A percentile compares a stretch with the other conserved stretches of the same genome.
These are phyloP conservation scores for Hypoxylon sp. DNA, from an alignment of 2,329 filamentous ascomycete genomes.

Conservation along the genomic window DNA sequence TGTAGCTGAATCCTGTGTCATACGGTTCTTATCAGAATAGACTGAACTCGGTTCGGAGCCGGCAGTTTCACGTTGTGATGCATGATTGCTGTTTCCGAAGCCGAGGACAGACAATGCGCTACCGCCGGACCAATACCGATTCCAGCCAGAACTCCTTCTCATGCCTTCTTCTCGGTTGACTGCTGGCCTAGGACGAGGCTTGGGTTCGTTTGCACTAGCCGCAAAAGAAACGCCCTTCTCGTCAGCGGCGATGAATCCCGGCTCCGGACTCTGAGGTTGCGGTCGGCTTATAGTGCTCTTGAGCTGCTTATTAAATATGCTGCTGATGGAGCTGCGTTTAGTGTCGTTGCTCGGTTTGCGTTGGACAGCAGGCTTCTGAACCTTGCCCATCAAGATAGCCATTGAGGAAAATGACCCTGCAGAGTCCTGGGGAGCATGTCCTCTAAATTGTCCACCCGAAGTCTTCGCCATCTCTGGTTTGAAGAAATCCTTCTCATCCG, in stretches of 20 bases:
- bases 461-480: conserved; percentile 61
- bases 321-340: conserved; percentile 65
- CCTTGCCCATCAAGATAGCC: conserved; percentile 76
- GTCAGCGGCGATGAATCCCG: conserved; percentile 43
- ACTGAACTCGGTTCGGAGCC: conserved; percentile 69
- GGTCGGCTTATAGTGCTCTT: conserved; percentile 75
- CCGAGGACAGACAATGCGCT: conserved; percentile 77
- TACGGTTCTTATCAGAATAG: conserved; percentile 67
- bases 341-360: conserved; percentile 71
- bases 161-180: conserved; percentile 59
- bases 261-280: conserved; percentile 63
- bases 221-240: conserved; percentile 47
- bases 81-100: conserved; percentile 63
- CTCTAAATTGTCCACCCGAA: conserved; percentile 62
- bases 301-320: conserved; percentile 73
- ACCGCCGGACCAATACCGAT: conserved; percentile 82
- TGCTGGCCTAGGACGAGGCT: conserved; percentile 56
- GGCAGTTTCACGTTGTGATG: conserved; percentile 64
- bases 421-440: conserved; percentile 68
- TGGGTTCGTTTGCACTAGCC: conserved; percentile 45
- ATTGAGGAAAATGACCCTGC: conserved; percentile 73
- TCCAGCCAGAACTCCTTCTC: conserved; percentile 80
- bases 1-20: conserved; percentile 76
- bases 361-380: conserved; percentile 64
- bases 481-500: conserved; percentile 72